Evolutionary conservation across 805 yeast genomes (phyloP).

Genomic region (Lipomyces oligophaga): DNA sequence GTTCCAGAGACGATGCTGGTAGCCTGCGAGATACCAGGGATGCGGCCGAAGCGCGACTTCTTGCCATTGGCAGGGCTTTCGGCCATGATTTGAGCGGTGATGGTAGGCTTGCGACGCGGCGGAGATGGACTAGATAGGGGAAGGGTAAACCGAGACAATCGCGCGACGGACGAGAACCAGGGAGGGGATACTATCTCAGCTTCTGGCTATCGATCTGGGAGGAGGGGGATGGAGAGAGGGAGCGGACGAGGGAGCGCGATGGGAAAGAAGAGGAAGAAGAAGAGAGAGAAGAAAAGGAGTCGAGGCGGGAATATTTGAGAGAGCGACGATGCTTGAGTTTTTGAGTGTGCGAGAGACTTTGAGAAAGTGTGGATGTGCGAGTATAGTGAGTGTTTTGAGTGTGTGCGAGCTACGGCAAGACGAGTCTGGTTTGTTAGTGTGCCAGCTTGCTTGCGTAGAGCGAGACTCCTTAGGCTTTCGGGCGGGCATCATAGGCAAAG

Average conservation of each 20-base stretch:
- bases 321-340: slow-evolving; percentile 4
- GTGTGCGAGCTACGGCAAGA: too few species aligned
- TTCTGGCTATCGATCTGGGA: too few species aligned
- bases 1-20: slow-evolving; percentile 15
- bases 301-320: slow-evolving; percentile 1
- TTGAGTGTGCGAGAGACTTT: too few species aligned
- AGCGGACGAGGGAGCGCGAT: not conserved
- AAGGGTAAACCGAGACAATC: too few species aligned
- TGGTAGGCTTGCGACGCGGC: too few species aligned
- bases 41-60: slow-evolving; percentile 10
- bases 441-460: too few species aligned
- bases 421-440: too few species aligned
- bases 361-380: too few species aligned
- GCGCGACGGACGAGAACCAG: not conserved
- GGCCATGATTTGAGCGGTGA: slow-evolving; percentile 3
- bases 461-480: too few species aligned
- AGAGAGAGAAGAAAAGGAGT: not conserved
- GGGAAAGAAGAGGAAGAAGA: not conserved
- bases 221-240: not conserved
- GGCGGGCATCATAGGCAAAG: too few species aligned
- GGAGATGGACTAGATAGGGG: not conserved
- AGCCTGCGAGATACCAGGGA: slow-evolving; percentile 12
- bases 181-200: not conserved
- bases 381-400: too few species aligned
- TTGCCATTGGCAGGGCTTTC: slow-evolving; percentile 5